Percentiles rank a stretch among this genome's conserved stretches.
Conservation (phyloP, 2,329 filamentous ascomycete genomes). For the Xylaria sp. region DNA sequence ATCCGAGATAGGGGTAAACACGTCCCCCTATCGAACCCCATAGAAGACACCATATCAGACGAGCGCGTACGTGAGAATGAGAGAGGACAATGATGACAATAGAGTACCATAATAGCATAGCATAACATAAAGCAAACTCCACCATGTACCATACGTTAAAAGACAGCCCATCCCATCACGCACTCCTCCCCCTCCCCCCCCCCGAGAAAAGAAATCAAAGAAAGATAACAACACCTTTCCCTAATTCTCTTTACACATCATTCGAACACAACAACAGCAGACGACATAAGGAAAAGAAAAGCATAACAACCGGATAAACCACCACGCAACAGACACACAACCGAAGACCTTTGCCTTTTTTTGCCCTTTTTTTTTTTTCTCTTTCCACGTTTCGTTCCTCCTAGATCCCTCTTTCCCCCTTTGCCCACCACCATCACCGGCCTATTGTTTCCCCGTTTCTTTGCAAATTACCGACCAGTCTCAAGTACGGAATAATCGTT, state of each 20-base stretch:
- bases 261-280: too few species aligned
- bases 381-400: slow-evolving; percentile 4
- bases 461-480: slow-evolving; percentile 15
- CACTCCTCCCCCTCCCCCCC: not conserved
- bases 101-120: not conserved
- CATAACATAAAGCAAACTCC: slow-evolving; percentile 3
- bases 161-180: slow-evolving; percentile 6
- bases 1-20: too few species aligned
- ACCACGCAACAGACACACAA: not conserved
- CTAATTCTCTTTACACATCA: slow-evolving; percentile 18
- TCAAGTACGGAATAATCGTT: slow-evolving; percentile 8
- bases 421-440: not conserved
- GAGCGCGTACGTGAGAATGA: slow-evolving; percentile 23
- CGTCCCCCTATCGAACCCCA: too few species aligned
- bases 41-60: not conserved
- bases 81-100: slow-evolving; percentile 5
- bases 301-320: slow-evolving; percentile 8
- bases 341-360: slow-evolving; percentile 7
- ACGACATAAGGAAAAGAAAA: not conserved
- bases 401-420: not conserved
- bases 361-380: slow-evolving; percentile 8
- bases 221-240: slow-evolving; percentile 16
- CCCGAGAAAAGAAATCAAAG: slow-evolving; percentile 6
- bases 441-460: not conserved
- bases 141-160: slow-evolving; percentile 8